Conservation (phyloP, 257 asterid genomes). For the Primulina huaijiensis region DNA sequence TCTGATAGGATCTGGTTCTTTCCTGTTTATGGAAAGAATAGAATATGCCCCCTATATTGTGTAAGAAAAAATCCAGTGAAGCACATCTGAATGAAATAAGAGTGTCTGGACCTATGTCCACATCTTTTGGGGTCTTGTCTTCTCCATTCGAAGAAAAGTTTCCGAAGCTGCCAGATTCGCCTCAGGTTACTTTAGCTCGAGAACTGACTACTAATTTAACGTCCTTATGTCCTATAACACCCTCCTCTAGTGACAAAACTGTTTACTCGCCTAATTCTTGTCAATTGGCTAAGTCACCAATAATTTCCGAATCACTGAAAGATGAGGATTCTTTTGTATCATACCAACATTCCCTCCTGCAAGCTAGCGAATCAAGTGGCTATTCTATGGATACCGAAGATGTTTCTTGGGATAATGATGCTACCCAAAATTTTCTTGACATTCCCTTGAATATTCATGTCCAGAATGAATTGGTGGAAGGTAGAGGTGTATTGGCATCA, state of each 20-base stretch:
- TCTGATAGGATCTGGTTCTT: constrained; percentile 1
- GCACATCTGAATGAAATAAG: constrained; percentile 32
- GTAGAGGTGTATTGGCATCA: constrained; percentile 32
- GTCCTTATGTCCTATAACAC: constrained; percentile 35
- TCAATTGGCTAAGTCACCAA: constrained; percentile 30
- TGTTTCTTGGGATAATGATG: constrained; percentile 41
- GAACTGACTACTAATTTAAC: constrained; percentile 34
- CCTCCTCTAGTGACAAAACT: constrained; percentile 32
- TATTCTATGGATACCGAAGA: constrained; percentile 26
- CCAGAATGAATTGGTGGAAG: constrained; percentile 43
- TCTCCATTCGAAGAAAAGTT: constrained; percentile 39
- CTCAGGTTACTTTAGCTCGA: constrained; percentile 40
- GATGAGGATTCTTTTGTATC: constrained; percentile 31
- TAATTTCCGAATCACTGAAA: constrained; percentile 35
- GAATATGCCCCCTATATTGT: constrained; percentile 54
- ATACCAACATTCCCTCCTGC: constrained; percentile 30
- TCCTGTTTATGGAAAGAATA: constrained; percentile 38
- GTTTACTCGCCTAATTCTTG: constrained; percentile 30
- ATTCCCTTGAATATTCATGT: constrained; percentile 31
- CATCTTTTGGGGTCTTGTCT: constrained; percentile 42
- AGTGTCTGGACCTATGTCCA: constrained; percentile 47
- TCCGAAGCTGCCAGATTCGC: constrained; percentile 54
- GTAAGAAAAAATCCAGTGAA: constrained; percentile 48
- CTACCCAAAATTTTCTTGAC: constrained; percentile 38
- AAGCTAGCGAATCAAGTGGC: constrained; percentile 32